Conservation (phyloP, 257 asterid species). For the Ophiorrhiza pumila region DNA sequence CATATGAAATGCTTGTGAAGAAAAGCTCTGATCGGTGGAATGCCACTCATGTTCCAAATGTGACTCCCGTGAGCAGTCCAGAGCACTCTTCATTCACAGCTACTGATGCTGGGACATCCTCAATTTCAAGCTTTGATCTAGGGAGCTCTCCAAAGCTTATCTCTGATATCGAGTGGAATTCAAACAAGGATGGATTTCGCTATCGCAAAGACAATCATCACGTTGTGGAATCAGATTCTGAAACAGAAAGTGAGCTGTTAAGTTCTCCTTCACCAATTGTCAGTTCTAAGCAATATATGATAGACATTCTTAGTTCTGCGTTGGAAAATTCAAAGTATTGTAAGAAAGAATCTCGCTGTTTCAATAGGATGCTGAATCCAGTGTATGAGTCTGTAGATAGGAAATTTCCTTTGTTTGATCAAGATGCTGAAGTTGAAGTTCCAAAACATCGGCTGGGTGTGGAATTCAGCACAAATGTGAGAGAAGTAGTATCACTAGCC, state of each 20-base stretch:
- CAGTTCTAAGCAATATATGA: constrained; percentile 52
- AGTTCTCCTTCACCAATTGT: constrained; percentile 43
- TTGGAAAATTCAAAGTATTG: constrained; percentile 40
- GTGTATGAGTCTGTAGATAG: constrained; percentile 18
- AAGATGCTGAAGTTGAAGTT: constrained; percentile 18
- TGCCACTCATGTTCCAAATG: constrained; percentile 62
- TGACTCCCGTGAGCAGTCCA: constrained; percentile 84
- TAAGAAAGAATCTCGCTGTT: constrained; percentile 29
- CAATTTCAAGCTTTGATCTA: constrained; percentile 51
- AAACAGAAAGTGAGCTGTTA: constrained; percentile 51
- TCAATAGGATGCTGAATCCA: constrained; percentile 27
- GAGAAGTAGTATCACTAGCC: constrained; percentile 48
- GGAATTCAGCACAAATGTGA: constrained; percentile 39
- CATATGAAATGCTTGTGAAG: constrained; percentile 16
- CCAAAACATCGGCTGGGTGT: constrained; percentile 17
- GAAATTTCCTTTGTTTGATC: constrained; percentile 22
- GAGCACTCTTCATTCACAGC: constrained; percentile 41
- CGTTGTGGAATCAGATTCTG: constrained; percentile 46
- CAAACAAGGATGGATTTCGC: constrained; percentile 35
- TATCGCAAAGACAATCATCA: constrained; percentile 18
- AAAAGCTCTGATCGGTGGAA: constrained; percentile 31
- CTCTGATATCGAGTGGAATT: constrained; percentile 47
- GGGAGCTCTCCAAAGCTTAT: constrained; percentile 42
- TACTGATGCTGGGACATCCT: constrained; percentile 44
- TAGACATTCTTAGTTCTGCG: constrained; percentile 46